phyloP scores from a whole-genome alignment of 495 filamentous ascomycete genomes.

The Zalerion maritima region DNA sequence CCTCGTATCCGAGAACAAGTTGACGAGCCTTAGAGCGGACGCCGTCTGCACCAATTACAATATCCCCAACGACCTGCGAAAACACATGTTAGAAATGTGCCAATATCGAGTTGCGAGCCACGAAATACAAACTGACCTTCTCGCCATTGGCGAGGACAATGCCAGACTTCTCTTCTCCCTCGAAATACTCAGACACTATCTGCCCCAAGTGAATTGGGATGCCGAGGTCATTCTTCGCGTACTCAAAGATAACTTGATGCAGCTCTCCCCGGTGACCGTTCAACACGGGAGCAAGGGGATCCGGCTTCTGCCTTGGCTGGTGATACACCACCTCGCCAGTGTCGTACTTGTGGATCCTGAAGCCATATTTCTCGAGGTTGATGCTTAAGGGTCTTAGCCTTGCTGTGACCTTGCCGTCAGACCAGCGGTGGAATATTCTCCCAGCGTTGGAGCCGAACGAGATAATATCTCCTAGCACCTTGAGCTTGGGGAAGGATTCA shows the following conservation, averaged over 20 bases:
- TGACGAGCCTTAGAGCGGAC: slow-evolving; percentile 44
- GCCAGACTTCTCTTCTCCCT: slow-evolving; percentile 35
- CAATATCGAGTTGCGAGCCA: slow-evolving; percentile 1
- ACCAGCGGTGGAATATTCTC: slow-evolving; percentile 40
- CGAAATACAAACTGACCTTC: slow-evolving; percentile 18
- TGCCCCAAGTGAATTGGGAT: slow-evolving; percentile 42
- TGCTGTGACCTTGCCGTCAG: slow-evolving; percentile 27
- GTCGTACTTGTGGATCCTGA: slow-evolving; percentile 46
- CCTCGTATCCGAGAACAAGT: slow-evolving; percentile 42
- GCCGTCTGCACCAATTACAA: slow-evolving; percentile 47
- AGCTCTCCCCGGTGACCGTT: slow-evolving; percentile 48
- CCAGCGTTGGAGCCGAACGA: slow-evolving; percentile 48
- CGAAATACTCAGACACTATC: slow-evolving; percentile 39
- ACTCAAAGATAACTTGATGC: slow-evolving; percentile 43
- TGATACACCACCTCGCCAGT: slow-evolving; percentile 46
- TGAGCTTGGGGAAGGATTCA: slow-evolving; percentile 43
- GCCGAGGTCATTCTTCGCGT: slow-evolving; percentile 36
- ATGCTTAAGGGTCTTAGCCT: slow-evolving; percentile 36
- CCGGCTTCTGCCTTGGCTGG: slow-evolving; percentile 27
- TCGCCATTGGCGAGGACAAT: slow-evolving; percentile 38
- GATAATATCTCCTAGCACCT: slow-evolving; percentile 47
- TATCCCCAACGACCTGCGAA: slow-evolving; percentile 28
- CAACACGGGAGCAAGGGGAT: slow-evolving; percentile 39
- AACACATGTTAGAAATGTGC: slow-evolving; percentile 4
- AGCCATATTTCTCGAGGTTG: slow-evolving; percentile 36